Percentiles rank a stretch among this genome's conserved stretches.
Conservation (phyloP, 2,329 filamentous ascomycete species). For the Cytospora mali region DNA sequence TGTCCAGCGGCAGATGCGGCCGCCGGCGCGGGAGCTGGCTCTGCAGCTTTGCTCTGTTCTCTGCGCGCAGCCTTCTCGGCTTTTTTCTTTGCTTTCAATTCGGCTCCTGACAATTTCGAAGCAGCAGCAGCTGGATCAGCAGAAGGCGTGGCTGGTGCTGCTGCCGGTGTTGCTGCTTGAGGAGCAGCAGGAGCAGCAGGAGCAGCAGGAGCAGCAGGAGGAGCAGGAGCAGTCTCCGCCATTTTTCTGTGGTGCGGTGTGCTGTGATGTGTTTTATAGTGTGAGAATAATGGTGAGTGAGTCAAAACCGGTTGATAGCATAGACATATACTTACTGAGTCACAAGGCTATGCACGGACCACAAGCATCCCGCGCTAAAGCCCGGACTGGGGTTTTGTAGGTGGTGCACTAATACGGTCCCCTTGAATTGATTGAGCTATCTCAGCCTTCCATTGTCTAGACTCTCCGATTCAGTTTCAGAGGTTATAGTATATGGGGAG, state of each 20-base stretch:
- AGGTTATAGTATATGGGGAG: too few species aligned
- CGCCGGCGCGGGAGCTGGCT: conserved; percentile 41
- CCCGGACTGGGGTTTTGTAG: conserved; percentile 5
- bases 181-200: conserved; percentile 24
- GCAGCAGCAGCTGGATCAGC: conserved; percentile 37
- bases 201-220: conserved; percentile 24
- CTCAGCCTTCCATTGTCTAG: too few species aligned
- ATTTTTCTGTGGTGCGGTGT: neutral
- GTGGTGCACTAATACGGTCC: conserved; percentile 16
- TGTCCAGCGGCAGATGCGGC: conserved; percentile 38
- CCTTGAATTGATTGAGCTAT: too few species aligned
- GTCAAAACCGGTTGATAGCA: conserved; percentile 22
- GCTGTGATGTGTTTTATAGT: neutral
- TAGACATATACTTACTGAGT: conserved; percentile 3
- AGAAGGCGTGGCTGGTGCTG: conserved; percentile 21
- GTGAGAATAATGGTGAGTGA: conserved; percentile 17
- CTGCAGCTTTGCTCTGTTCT: conserved; percentile 60
- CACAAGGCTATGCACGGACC: too few species aligned
- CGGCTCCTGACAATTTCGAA: conserved; percentile 69
- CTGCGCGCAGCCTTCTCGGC: conserved; percentile 88
- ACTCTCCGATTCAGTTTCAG: too few species aligned
- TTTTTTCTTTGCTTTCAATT: conserved; percentile 86
- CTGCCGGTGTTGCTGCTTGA: conserved; percentile 18
- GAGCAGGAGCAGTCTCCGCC: conserved; percentile 21
- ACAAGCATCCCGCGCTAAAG: conserved; percentile 22